These are phyloP conservation scores for Backusella macrospora DNA, from an alignment of 192 early-diverging fungal genomes.

Conservation along the genomic window DNA sequence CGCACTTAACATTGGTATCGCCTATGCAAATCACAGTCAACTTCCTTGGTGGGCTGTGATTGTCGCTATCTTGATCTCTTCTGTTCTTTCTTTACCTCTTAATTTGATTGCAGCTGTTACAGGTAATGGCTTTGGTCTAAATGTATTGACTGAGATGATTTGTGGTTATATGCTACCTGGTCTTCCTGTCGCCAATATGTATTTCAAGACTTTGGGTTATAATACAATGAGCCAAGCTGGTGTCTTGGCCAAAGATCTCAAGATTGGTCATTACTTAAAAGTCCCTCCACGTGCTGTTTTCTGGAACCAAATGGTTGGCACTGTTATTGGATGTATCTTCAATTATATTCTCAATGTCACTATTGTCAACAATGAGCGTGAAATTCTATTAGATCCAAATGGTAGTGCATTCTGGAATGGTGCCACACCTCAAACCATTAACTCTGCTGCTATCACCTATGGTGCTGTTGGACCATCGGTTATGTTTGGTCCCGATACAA, in stretches of 20 bases:
- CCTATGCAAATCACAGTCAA: constrained; percentile 33
- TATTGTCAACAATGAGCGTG: constrained; percentile 26
- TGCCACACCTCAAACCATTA: constrained; percentile 46
- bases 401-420: constrained; percentile 49
- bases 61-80: constrained; percentile 40
- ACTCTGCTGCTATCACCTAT: constrained; percentile 65
- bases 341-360: constrained; percentile 50
- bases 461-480: constrained; percentile 61
- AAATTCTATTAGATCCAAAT: constrained; percentile 37
- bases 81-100: constrained; percentile 51
- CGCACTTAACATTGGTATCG: constrained; percentile 46
- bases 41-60: constrained; percentile 45
- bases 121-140: constrained; percentile 49
- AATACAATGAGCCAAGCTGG: constrained; percentile 45
- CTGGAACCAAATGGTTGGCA: constrained; percentile 66
- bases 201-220: constrained; percentile 59
- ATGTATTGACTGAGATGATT: constrained; percentile 65
- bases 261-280: constrained; percentile 77
- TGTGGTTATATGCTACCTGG: constrained; percentile 66
- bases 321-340: constrained; percentile 64
- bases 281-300: constrained; percentile 77
- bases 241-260: constrained; percentile 52
- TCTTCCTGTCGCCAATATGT: constrained; percentile 54
- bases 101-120: constrained; percentile 62
- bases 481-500: constrained; percentile 52